phyloP scores from a whole-genome alignment of 2,329 filamentous ascomycete species.

The Fusarium tanahbumbuense region DNA sequence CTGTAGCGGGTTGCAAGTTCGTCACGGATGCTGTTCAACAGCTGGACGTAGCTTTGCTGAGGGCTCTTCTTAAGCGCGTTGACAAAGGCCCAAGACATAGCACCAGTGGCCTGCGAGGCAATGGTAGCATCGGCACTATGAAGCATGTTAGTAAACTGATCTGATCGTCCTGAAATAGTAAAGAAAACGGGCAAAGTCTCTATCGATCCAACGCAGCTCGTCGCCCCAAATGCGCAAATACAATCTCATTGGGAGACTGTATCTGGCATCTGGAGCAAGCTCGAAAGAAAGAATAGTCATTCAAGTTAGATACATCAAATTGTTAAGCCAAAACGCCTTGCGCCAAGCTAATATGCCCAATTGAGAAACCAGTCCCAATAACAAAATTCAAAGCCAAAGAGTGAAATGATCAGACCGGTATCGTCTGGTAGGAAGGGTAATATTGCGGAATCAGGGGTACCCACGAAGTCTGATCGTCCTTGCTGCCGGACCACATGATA shows the following conservation, averaged over 20 bases:
- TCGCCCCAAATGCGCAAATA: constrained; percentile 59
- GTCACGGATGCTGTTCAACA: constrained; percentile 95
- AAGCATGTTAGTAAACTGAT: constrained; percentile 29
- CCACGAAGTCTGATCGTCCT: constrained; percentile 94
- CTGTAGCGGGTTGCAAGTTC: constrained; percentile 88
- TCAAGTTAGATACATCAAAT: constrained; percentile 36
- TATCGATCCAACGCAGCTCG: constrained; percentile 57
- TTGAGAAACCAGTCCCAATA: constrained; percentile 22
- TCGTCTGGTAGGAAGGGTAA: constrained; percentile 27
- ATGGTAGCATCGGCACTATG: constrained; percentile 91
- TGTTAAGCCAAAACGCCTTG: constrained; percentile 29
- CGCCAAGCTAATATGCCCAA: constrained; percentile 29
- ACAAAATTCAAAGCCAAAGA: constrained; percentile 15
- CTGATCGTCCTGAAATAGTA: not conserved
- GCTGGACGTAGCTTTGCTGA: constrained; percentile 96
- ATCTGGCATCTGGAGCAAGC: constrained; percentile 57
- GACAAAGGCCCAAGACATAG: constrained; percentile 99
- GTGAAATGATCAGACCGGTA: constrained; percentile 26
- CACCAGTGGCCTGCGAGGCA: constrained; percentile 88
- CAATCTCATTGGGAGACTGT: constrained; percentile 48
- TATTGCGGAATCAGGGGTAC: constrained; percentile 55
- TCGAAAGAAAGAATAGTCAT: constrained; percentile 43
- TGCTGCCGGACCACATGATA: constrained; percentile 97
- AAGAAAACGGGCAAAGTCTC: not conserved
- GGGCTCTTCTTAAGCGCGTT: constrained; percentile 93